These are phyloP conservation scores for Boletus edulis DNA, from an alignment of 768 basidiomycete genomes.

Conservation along the genomic window DNA sequence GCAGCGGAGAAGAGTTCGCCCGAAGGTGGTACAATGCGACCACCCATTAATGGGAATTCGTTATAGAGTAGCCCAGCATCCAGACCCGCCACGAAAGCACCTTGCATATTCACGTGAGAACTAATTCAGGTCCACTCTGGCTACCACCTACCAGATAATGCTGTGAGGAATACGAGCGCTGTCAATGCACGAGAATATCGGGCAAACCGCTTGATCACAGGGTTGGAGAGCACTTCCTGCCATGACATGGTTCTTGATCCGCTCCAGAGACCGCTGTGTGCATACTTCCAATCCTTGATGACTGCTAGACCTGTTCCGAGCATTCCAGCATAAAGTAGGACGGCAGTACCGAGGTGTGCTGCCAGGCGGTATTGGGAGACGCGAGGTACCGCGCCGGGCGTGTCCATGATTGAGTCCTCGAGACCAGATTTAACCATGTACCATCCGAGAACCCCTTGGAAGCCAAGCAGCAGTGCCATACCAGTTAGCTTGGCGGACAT, in stretches of 20 bases:
- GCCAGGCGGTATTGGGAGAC: constrained; percentile 97
- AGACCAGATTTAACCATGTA: constrained; percentile 99
- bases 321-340: constrained; percentile 94
- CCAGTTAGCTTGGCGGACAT: constrained; percentile 65
- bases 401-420: constrained; percentile 75
- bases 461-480: constrained; percentile 80
- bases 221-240: constrained; percentile 50
- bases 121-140: background rate
- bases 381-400: constrained; percentile 83
- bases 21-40: constrained; percentile 72
- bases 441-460: constrained; percentile 93
- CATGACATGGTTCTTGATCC: constrained; percentile 45
- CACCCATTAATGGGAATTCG: constrained; percentile 97
- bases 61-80: constrained; percentile 98
- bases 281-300: constrained; percentile 78
- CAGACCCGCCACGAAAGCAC: constrained; percentile 96
- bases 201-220: constrained; percentile 56
- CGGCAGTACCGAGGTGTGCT: constrained; percentile 88
- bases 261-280: constrained; percentile 55
- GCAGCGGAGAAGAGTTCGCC: constrained; percentile 77
- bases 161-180: constrained; percentile 85
- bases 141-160: constrained; percentile 73
- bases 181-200: constrained; percentile 59
- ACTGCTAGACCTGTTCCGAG: constrained; percentile 73
- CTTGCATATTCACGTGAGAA: constrained; percentile 38